Evolutionary conservation across 176 grass and related monocot genomes (phyloP), one percentile per base, ranked within the genome.

Genomic region (Thalia dealbata): DNA sequence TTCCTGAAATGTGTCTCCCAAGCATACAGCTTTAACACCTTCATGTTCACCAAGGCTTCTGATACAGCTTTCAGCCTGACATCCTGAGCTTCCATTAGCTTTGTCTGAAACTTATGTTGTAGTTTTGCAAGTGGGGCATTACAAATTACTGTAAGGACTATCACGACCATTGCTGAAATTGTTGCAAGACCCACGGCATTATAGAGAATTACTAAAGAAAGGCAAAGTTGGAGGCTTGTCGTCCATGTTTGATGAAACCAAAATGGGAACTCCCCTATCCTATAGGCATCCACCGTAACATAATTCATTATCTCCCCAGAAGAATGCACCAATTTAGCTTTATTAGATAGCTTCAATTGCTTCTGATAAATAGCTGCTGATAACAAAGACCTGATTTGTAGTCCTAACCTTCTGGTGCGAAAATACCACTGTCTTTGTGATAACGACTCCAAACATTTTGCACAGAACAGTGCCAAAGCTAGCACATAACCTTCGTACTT

Each of bases 201-300:
- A 51, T 92, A 96, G 24, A 96, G 78, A 79, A 96, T 96, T 52
- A 60, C 73, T 8, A 96, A 80, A 78, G 87, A 71, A 52, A 96
- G 75, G 86, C 78, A 86, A 66, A 96, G 92, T 71, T 96, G 89
- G 45, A 92, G 68, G 61, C 52, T 82, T 61, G 92, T 90, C 10
- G 92, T 90, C 92, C 92, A 92, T 59, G 86, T 96, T 67, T 92
- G 92, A 75, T 96, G 89, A 78, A 96, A 96, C 89, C 81, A 88
- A 75, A 81, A 96, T 2, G 92, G 92, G 73, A 96, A 96, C 29
- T 96, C 92, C 3, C 92, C 92, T 72, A 96, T 88, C 48, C 92
- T 30, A 51, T 96, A 96, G 1, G 82, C 92, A 74, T 96, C 92
- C 3, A 96, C 92, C 0, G 84, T 96, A 28, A 96, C 82, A 74